A percentile compares a stretch with the other conserved stretches of the same genome.
Conservation (phyloP, 352 stramenopile genomes). For the Phytophthora hybrid region DNA sequence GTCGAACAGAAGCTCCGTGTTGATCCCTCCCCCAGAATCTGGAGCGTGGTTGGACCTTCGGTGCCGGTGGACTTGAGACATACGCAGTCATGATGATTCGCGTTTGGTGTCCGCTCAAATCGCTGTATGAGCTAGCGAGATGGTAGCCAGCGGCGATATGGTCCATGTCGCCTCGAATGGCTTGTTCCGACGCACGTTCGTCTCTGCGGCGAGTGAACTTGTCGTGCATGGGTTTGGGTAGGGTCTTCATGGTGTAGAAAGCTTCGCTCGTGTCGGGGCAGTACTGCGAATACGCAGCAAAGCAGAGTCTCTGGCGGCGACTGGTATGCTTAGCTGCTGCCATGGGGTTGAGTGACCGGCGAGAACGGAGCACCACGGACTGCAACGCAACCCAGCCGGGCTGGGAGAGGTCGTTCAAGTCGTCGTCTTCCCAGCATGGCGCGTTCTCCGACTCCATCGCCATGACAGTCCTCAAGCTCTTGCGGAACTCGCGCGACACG, state of each 20-base stretch:
- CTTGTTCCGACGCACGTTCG: conserved; percentile 26
- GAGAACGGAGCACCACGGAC: conserved; percentile 52
- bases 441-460: conserved; percentile 24
- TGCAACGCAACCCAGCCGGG: conserved; percentile 57
- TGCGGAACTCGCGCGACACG: conserved; percentile 45
- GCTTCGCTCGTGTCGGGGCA: conserved; percentile 51
- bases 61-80: conserved; percentile 29
- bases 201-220: conserved; percentile 26
- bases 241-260: conserved; percentile 74
- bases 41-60: not conserved
- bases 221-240: conserved; percentile 58
- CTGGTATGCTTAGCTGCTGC: conserved; percentile 42
- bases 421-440: conserved; percentile 37
- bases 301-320: conserved; percentile 65
- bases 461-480: conserved; percentile 34
- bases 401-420: conserved; percentile 40
- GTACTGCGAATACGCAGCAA: conserved; percentile 62
- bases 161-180: conserved; percentile 49
- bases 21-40: conserved; percentile 34
- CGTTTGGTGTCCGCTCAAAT: conserved; percentile 61
- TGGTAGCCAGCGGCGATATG: conserved; percentile 77
- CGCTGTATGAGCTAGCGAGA: conserved; percentile 55
- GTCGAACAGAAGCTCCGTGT: conserved; percentile 4
- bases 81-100: conserved; percentile 71
- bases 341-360: conserved; percentile 45